Evolutionary conservation across 345 rosid genomes (phyloP), one percentile per base, ranked within the genome.

Genomic region (Lepidium didymum): DNA sequence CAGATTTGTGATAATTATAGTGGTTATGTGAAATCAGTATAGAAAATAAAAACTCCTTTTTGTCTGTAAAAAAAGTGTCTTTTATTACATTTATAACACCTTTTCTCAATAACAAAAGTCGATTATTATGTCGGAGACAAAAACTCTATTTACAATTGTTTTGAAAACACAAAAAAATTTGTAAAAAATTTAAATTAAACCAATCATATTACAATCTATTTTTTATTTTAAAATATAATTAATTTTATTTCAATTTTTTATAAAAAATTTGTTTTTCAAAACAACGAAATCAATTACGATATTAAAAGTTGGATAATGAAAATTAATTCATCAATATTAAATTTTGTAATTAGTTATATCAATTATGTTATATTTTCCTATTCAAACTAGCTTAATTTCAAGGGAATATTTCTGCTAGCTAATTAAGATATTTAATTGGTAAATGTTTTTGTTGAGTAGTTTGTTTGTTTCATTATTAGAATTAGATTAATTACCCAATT

Each of bases 1-100:
- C 76, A 73, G 75, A 44, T 45, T 47, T 61, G 75, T 54, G 38
- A 73, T 80, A 67, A 80, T 79, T 55, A 73, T 70, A 64, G 71
- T 55, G 65, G 81, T 49, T 62, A 62, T 69, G 56, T 68, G 68
- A 62, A 41, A 73, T 71, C 64, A 71, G 55, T 63, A 71, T 42
- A 54, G 38, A 43, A 54, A 42, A 35, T 19, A 21, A 21, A 21
- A 21, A 61, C 42, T 23, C 37, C 3, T 42, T 14, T 10, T 0
- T 42, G 47, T 41, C 29, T 60, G 61, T 37, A 27, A 4, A 27
- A 27, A 27, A 3, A 3, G 41, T 18, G 5, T 40, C 18, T 18
- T 14, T 16, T 18, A 10, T 44, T 31, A 16, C 34, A 29, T 31
- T 16, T 13, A 33, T 8, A 15, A 5, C 27, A 51, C 13, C 3